A percentile compares a stretch with the other conserved stretches of the same genome.
Evolutionary conservation across 78 protist species (phyloP).

Genomic region (Tieghemostelium lacteum): DNA sequence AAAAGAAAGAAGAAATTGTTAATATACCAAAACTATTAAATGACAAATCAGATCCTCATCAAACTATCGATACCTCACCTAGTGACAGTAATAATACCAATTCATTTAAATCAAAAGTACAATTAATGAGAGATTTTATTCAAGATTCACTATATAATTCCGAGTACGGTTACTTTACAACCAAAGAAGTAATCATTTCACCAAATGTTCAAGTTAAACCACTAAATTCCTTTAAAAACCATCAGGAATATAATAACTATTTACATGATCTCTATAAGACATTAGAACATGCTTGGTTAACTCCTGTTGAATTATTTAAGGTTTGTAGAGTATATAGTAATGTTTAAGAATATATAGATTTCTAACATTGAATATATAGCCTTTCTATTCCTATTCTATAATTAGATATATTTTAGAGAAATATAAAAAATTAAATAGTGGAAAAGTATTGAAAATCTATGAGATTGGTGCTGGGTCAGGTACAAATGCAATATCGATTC

Average conservation of each 20-base stretch:
- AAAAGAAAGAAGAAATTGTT: neutral
- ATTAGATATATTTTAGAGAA: conserved; percentile 44
- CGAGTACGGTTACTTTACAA: conserved; percentile 61
- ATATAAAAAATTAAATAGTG: neutral
- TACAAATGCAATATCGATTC: conserved; percentile 58
- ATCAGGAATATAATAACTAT: conserved; percentile 26
- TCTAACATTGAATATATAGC: too few species aligned
- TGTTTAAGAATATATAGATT: too few species aligned
- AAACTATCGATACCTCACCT: too few species aligned
- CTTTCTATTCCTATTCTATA: conserved; percentile 54
- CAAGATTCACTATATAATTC: conserved; percentile 65
- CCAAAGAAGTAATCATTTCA: conserved; percentile 51
- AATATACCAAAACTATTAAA: too few species aligned
- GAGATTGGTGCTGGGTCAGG: conserved; percentile 78
- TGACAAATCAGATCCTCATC: neutral
- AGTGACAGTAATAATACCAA: neutral
- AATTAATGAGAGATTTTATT: conserved; percentile 76
- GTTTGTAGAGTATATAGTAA: too few species aligned
- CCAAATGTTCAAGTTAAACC: conserved; percentile 1
- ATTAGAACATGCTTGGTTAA: conserved; percentile 63
- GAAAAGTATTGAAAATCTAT: conserved; percentile 36
- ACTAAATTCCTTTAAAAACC: conserved; percentile 15
- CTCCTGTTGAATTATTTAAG: conserved; percentile 73
- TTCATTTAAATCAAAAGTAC: conserved; percentile 12
- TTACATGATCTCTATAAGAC: conserved; percentile 28